Evolutionary conservation across 331 rosid genomes (phyloP).

Genomic region (Malus hybrid): DNA sequence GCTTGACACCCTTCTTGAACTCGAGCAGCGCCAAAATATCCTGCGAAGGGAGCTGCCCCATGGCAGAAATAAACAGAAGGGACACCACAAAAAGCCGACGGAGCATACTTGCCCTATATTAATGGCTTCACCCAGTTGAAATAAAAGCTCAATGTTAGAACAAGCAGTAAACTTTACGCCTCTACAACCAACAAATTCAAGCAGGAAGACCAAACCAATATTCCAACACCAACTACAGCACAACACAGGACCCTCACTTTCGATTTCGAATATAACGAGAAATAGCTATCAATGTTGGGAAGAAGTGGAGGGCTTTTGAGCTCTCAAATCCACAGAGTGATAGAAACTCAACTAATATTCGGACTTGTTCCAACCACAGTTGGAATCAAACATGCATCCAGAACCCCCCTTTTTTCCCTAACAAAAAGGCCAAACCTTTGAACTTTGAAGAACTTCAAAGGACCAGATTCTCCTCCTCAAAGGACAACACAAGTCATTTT

Average conservation of each 20-base stretch:
- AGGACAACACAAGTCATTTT: not conserved
- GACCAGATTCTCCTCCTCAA: constrained; percentile 10
- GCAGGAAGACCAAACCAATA: not conserved
- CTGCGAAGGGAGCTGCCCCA: constrained; percentile 95
- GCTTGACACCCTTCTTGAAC: constrained; percentile 87
- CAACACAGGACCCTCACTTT: constrained; percentile 1
- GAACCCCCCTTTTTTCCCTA: constrained; percentile 10
- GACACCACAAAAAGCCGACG: constrained; percentile 50
- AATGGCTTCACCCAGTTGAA: constrained; percentile 10
- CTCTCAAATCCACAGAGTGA: constrained; percentile 15
- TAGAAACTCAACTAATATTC: not conserved
- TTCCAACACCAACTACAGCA: not conserved
- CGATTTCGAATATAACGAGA: not conserved
- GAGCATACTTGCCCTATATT: constrained; percentile 25
- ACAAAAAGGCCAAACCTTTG: constrained; percentile 6
- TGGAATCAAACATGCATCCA: not conserved
- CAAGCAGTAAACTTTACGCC: constrained; percentile 3
- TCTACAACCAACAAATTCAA: constrained; percentile 3
- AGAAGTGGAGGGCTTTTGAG: constrained; percentile 5
- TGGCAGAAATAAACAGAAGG: constrained; percentile 47
- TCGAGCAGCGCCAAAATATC: constrained; percentile 85
- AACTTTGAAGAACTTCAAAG: constrained; percentile 15
- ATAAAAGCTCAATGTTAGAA: constrained; percentile 10
- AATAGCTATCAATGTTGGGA: not conserved
- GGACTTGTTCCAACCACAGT: constrained; percentile 15